Conservation (phyloP, 2,329 filamentous ascomycete genomes). For the Orbilia quercus region DNA sequence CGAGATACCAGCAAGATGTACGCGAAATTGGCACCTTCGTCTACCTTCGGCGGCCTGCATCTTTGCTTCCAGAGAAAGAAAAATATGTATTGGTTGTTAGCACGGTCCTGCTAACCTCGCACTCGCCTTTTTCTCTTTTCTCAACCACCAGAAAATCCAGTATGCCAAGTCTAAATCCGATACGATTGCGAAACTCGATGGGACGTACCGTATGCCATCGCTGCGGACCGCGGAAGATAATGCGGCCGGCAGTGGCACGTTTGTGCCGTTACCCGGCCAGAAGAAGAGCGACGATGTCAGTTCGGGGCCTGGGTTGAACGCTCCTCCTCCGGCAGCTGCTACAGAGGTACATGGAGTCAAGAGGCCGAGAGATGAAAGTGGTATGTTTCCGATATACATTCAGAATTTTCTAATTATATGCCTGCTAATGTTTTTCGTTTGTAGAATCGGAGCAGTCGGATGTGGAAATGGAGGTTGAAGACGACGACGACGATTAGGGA, state of each 20-base stretch:
- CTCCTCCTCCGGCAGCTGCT: conserved; percentile 19
- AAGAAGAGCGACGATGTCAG: conserved; percentile 61
- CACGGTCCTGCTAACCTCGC: conserved; percentile 39
- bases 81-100: conserved; percentile 1
- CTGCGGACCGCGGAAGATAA: conserved; percentile 34
- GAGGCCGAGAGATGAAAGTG: conserved; percentile 59
- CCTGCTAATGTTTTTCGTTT: background rate
- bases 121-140: background rate
- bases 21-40: background rate
- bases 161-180: conserved; percentile 93
- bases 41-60: background rate
- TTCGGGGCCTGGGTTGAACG: conserved; percentile 28
- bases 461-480: conserved; percentile 60
- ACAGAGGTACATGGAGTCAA: conserved; percentile 57
- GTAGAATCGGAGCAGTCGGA: conserved; percentile 55
- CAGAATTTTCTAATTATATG: background rate
- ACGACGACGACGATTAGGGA: conserved; percentile 59
- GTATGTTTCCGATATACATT: conserved; percentile 55
- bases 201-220: conserved; percentile 76
- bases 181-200: conserved; percentile 88
- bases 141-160: conserved; percentile 76
- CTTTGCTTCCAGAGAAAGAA: conserved; percentile 2
- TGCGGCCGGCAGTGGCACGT: conserved; percentile 62
- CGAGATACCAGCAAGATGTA: background rate
- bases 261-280: conserved; percentile 61